A percentile compares a stretch with the other conserved stretches of the same genome.
These are phyloP conservation scores for Corymbia maculata DNA, from an alignment of 345 rosid genomes.

Conservation along the genomic window DNA sequence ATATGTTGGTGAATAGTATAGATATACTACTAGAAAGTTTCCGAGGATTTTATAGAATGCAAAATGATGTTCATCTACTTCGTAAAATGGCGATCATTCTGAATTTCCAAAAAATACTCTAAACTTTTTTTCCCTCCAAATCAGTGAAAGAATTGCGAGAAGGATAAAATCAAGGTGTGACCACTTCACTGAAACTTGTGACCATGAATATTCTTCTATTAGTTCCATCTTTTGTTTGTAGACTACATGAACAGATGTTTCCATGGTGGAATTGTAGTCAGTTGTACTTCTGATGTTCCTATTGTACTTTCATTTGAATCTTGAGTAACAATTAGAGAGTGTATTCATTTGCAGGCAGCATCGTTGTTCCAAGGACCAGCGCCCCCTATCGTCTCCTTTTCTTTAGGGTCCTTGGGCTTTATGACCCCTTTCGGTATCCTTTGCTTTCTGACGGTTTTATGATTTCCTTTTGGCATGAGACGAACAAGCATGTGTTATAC, in stretches of 20 bases:
- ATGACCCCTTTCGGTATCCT: constrained; percentile 99
- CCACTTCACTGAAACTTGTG: neutral
- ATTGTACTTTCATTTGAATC: neutral
- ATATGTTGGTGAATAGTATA: neutral
- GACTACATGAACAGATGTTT: neutral
- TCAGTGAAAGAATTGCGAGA: neutral
- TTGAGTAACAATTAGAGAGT: neutral
- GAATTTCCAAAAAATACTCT: neutral
- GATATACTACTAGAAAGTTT: neutral
- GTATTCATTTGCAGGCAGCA: constrained; percentile 60
- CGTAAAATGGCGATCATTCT: neutral
- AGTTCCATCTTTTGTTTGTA: neutral
- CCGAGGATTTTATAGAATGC: neutral
- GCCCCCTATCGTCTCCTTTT: constrained; percentile 92
- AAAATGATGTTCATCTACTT: neutral
- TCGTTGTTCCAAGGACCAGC: constrained; percentile 96
- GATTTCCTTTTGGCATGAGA: neutral
- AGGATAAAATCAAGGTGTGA: neutral
- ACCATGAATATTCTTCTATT: neutral
- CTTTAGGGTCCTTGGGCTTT: constrained; percentile 95
- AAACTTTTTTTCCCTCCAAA: neutral
- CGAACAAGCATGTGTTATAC: neutral
- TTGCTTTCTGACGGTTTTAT: neutral
- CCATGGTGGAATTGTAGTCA: neutral
- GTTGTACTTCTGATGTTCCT: neutral